phyloP scores from a whole-genome alignment of 495 filamentous ascomycete genomes.

The Lasiosphaeria ovina region DNA sequence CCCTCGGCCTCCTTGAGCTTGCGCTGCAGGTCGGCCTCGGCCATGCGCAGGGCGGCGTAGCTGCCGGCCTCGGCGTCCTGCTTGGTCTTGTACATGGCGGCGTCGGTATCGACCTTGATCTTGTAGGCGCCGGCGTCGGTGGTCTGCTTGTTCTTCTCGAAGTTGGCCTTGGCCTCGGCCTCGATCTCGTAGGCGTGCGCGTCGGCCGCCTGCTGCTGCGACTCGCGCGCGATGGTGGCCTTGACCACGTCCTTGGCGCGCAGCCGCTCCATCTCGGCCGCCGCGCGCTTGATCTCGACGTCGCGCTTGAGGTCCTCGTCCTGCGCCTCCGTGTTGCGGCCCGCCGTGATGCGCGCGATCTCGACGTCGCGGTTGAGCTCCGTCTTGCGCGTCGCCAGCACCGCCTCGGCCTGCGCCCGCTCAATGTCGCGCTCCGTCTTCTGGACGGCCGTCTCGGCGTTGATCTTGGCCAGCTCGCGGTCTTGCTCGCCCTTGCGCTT shows the following conservation, averaged over 20 bases:
- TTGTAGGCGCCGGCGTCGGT: constrained; percentile 54
- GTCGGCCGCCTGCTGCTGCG: constrained; percentile 71
- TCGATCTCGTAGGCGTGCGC: constrained; percentile 58
- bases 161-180: constrained; percentile 56
- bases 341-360: constrained; percentile 67
- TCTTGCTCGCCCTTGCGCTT: constrained; percentile 73
- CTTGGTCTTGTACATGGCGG: constrained; percentile 41
- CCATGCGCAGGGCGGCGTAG: constrained; percentile 53
- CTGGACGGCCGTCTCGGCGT: constrained; percentile 74
- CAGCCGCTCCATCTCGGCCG: constrained; percentile 74
- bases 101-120: constrained; percentile 43
- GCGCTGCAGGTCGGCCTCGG: constrained; percentile 59
- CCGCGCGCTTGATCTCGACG: constrained; percentile 70
- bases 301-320: constrained; percentile 75
- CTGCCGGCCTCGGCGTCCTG: constrained; percentile 39
- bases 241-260: constrained; percentile 74
- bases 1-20: constrained; percentile 73
- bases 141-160: constrained; percentile 55
- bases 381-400: constrained; percentile 66
- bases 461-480: constrained; percentile 77
- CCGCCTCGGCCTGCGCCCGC: constrained; percentile 72
- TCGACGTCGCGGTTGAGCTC: constrained; percentile 68
- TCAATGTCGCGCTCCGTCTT: constrained; percentile 81
- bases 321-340: constrained; percentile 64
- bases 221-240: constrained; percentile 69